A percentile compares a stretch with the other conserved stretches of the same genome.
These are phyloP conservation scores for Rosa chinensis DNA, from an alignment of 306 rosid species.

Conservation along the genomic window DNA sequence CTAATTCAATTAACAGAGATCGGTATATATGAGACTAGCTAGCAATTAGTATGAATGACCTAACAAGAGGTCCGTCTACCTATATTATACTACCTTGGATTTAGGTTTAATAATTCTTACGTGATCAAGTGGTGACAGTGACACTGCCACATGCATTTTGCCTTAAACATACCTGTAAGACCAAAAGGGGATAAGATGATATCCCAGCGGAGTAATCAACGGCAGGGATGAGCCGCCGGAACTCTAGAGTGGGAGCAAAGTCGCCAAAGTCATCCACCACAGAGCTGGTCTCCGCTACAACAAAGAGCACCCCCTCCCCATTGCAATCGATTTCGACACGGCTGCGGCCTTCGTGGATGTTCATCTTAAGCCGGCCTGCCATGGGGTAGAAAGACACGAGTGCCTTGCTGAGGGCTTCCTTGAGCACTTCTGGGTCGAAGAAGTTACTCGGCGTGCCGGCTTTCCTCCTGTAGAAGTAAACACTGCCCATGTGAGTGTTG, in stretches of 20 bases:
- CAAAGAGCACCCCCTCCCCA: conserved; percentile 65
- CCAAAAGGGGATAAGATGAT: conserved; percentile 52
- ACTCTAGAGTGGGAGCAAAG: conserved; percentile 64
- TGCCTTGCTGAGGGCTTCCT: conserved; percentile 60
- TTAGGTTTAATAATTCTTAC: too few relatives aligned
- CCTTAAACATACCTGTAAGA: conserved; percentile 53
- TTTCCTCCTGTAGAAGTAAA: too few relatives aligned
- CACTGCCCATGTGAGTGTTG: conserved; percentile 12
- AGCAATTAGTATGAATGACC: too few relatives aligned
- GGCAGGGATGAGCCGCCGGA: conserved; percentile 61
- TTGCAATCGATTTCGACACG: conserved; percentile 71
- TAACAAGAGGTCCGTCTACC: too few relatives aligned
- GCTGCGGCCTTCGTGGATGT: conserved; percentile 40
- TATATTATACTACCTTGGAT: too few relatives aligned
- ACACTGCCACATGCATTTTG: too few relatives aligned
- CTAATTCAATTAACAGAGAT: too few relatives aligned
- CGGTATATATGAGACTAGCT: too few relatives aligned
- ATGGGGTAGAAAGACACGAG: conserved; percentile 71
- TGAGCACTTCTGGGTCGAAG: conserved; percentile 46
- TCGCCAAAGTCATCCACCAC: conserved; percentile 64
- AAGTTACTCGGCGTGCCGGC: conserved; percentile 21
- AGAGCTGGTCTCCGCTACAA: conserved; percentile 50
- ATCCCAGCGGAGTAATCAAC: conserved; percentile 61
- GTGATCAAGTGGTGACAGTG: too few relatives aligned
- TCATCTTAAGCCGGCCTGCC: conserved; percentile 63